phyloP scores from a whole-genome alignment of 768 basidiomycete species.

The Leucosporidium yakuticum region DNA sequence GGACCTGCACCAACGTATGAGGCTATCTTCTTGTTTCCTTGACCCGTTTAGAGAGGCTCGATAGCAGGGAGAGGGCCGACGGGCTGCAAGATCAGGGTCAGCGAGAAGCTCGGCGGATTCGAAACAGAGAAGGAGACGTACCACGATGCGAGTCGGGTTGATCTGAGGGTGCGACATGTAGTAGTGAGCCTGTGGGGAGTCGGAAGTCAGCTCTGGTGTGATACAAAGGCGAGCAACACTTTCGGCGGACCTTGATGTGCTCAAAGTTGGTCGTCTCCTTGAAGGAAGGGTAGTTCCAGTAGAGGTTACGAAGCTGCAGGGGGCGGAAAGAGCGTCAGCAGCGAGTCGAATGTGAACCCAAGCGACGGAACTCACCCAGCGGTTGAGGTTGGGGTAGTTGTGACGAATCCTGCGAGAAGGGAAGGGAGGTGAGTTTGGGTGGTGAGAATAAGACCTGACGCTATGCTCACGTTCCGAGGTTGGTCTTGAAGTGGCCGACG shows the following conservation, averaged over 20 bases:
- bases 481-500: conserved; percentile 89
- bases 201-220: neutral
- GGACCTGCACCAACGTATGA: no score
- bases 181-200: neutral
- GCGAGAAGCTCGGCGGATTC: no score
- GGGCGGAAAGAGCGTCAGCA: conserved; percentile 51
- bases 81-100: neutral
- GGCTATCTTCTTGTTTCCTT: neutral
- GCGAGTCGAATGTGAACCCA: neutral
- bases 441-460: conserved; percentile 39
- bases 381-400: conserved; percentile 77
- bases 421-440: neutral
- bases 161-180: conserved; percentile 13
- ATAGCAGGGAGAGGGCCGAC: conserved; percentile 13
- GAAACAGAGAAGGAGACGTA: neutral
- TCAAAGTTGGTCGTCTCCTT: conserved; percentile 78
- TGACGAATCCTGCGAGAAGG: conserved; percentile 55
- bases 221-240: conserved; percentile 30
- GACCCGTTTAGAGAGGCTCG: conserved; percentile 5
- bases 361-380: conserved; percentile 42
- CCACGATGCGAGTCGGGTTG: conserved; percentile 31
- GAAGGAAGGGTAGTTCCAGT: conserved; percentile 88
- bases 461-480: conserved; percentile 50
- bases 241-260: conserved; percentile 64
- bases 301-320: conserved; percentile 52